Percentiles rank a stretch among this genome's conserved stretches.
Conservation (phyloP, 352 stramenopile genomes). For the Globisporangium apiculatum region DNA sequence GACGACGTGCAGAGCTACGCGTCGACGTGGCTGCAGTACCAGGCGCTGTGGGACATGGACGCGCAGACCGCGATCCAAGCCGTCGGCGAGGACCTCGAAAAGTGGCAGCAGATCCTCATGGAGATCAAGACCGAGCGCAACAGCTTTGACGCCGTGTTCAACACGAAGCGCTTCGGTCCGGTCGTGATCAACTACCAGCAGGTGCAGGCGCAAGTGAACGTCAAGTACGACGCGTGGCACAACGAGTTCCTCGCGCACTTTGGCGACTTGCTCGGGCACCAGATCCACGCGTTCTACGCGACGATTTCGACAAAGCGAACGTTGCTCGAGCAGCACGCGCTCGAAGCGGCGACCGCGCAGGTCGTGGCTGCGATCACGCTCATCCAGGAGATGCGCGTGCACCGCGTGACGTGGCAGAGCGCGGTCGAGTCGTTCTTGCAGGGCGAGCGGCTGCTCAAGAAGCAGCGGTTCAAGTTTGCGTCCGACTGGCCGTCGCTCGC, state of each 20-base stretch:
- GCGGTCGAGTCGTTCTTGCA: slow-evolving; percentile 88
- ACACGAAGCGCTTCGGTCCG: slow-evolving; percentile 87
- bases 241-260: slow-evolving; percentile 97
- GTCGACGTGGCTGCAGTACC: slow-evolving; percentile 96
- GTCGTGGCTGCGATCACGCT: slow-evolving; percentile 91
- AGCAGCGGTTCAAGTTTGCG: slow-evolving; percentile 94
- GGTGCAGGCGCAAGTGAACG: slow-evolving; percentile 90
- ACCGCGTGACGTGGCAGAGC: slow-evolving; percentile 64
- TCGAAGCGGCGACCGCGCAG: slow-evolving; percentile 95
- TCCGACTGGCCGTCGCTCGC: slow-evolving; percentile 95
- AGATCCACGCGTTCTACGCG: slow-evolving; percentile 88
- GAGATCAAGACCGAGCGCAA: slow-evolving; percentile 94
- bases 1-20: slow-evolving; percentile 91
- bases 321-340: slow-evolving; percentile 90
- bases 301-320: slow-evolving; percentile 80
- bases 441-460: slow-evolving; percentile 94
- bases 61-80: slow-evolving; percentile 89
- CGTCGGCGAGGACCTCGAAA: slow-evolving; percentile 92
- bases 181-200: slow-evolving; percentile 90
- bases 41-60: slow-evolving; percentile 98
- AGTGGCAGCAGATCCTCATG: slow-evolving; percentile 96
- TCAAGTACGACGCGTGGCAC: slow-evolving; percentile 99
- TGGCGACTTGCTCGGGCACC: slow-evolving; percentile 89
- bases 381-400: slow-evolving; percentile 85
- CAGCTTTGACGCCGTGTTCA: slow-evolving; percentile 91